Percentiles rank a stretch among this genome's conserved stretches.
These are phyloP conservation scores for Saccharomycopsis phalli DNA, from an alignment of 1,139 yeast genomes.

Conservation along the genomic window DNA sequence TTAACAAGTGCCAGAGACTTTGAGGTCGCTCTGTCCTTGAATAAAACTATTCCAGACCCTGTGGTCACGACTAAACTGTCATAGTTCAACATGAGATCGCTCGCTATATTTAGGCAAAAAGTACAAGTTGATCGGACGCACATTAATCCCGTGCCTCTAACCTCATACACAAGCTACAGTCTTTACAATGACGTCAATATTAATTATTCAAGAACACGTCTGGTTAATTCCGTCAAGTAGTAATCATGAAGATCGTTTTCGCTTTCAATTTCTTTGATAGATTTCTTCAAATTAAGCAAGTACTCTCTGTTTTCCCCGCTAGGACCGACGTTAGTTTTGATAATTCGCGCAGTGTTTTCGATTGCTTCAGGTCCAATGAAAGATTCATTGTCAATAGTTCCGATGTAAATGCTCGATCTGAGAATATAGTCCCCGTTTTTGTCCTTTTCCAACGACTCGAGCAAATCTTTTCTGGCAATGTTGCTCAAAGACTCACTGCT, in stretches of 20 bases:
- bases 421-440: slow-evolving; percentile 35
- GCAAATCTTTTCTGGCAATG: slow-evolving; percentile 19
- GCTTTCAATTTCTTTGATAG: neutral
- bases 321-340: slow-evolving; percentile 56
- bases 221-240: neutral
- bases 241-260: neutral
- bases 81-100: neutral
- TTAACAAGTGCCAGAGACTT: slow-evolving; percentile 12
- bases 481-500: slow-evolving; percentile 19
- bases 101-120: no score
- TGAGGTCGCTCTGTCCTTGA: slow-evolving; percentile 5
- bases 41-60: slow-evolving; percentile 18
- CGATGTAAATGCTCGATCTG: slow-evolving; percentile 70
- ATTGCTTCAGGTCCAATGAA: slow-evolving; percentile 74
- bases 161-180: no score
- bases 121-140: no score
- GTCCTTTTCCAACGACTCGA: slow-evolving; percentile 26
- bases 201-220: no score
- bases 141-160: no score
- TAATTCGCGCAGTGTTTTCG: slow-evolving; percentile 49
- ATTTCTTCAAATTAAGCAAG: slow-evolving; percentile 26
- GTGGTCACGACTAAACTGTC: slow-evolving; percentile 15
- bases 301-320: slow-evolving; percentile 78
- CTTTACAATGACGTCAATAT: no score
- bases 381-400: slow-evolving; percentile 70